phyloP scores from a whole-genome alignment of 2,329 filamentous ascomycete species.

The Xylariales sp. region DNA sequence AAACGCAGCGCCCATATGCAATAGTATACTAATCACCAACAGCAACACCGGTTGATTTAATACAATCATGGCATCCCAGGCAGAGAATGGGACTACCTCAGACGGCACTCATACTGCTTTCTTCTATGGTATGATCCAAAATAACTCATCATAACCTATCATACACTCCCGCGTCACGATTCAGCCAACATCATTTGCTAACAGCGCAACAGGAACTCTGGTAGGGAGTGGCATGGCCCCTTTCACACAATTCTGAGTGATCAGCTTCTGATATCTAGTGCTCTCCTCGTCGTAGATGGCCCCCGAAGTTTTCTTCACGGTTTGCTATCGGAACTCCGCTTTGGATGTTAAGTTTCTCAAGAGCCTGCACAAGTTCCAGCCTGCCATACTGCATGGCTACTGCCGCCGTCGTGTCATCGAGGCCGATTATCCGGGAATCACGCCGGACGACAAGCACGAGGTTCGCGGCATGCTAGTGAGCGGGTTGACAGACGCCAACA shows the following conservation, averaged over 20 bases:
- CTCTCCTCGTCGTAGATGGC: slow-evolving; percentile 72
- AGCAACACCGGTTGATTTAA: too few species aligned
- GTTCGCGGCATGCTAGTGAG: slow-evolving; percentile 75
- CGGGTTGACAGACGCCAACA: slow-evolving; percentile 73
- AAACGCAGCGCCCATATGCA: too few species aligned
- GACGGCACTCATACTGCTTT: slow-evolving; percentile 38
- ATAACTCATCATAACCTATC: too few species aligned
- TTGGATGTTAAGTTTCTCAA: slow-evolving; percentile 35
- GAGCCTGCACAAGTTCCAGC: slow-evolving; percentile 59
- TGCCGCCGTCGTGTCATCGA: slow-evolving; percentile 63
- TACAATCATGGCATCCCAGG: slow-evolving; percentile 9
- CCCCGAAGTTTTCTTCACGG: slow-evolving; percentile 79
- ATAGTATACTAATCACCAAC: too few species aligned
- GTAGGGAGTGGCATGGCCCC: too few species aligned
- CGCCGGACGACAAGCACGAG: slow-evolving; percentile 46
- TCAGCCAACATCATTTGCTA: too few species aligned
- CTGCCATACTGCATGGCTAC: slow-evolving; percentile 71
- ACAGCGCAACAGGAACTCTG: slow-evolving; percentile 33
- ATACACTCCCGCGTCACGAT: too few species aligned
- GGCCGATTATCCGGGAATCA: slow-evolving; percentile 80
- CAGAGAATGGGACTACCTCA: slow-evolving; percentile 8
- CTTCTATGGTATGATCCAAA: slow-evolving; percentile 57
- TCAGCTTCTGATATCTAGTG: too few species aligned
- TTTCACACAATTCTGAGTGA: too few species aligned
- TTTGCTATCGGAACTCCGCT: slow-evolving; percentile 64